Evolutionary conservation across 176 grass and related monocot species (phyloP).

Genomic region (Sorghum bicolor): Sorghum_bicolor_NCBIv3 NC_012871.2:72591501-72592000

Average conservation of each 20-base stretch:
- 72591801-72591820: slow-evolving; percentile 13
- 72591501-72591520: not conserved
- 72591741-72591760: not conserved
- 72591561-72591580: not conserved
- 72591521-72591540: not conserved
- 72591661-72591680: not conserved
- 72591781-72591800: not conserved
- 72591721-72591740: slow-evolving; percentile 6
- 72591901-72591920: slow-evolving; percentile 65
- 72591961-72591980: slow-evolving; percentile 55
- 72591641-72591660: not conserved
- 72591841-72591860: slow-evolving; percentile 75
- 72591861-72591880: slow-evolving; percentile 95
- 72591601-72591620: not conserved
- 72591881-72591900: slow-evolving; percentile 94
- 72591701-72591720: not conserved
- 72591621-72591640: not conserved
- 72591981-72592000: slow-evolving; percentile 1
- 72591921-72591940: slow-evolving; percentile 83
- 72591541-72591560: not conserved
- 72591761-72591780: not conserved
- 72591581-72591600: not conserved
- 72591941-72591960: slow-evolving; percentile 78
- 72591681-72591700: not conserved
- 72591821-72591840: slow-evolving; percentile 75